Base-by-base conservation (phyloP, 768 basidiomycete species). In the Lentinula guzmanii region DNA sequence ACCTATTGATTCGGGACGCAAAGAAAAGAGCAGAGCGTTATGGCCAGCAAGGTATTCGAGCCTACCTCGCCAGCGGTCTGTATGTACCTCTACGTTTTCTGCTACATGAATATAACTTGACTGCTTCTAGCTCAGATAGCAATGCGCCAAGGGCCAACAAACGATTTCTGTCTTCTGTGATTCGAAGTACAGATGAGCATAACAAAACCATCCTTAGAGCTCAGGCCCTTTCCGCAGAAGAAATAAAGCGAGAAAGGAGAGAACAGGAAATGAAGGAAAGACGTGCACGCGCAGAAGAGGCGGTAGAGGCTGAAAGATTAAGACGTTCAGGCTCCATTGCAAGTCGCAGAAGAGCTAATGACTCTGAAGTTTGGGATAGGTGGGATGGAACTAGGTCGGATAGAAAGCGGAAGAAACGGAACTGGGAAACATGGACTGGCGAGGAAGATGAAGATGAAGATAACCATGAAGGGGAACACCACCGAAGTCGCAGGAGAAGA, bases 181-280 rank as follows among this genome's bases (percentile, higher is more conserved):
- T 99, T 61, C 86, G 88, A 66, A 94, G 85, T 65, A 97, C 97
- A 4, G 95, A 97, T 70, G 95, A 95, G 61, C 97, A 99, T 69
- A 99, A 99, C 73, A 86, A 89, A 74, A 86, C 90, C 11, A 78
- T 99, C 51, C 71, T 92, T 21, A 82, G 83, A 60, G 82, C 89
- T 28, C 90, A 92, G 72, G 87, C 87, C 0, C 70, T 76, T 11
- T 88, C 90, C 37, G 87, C 89, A 1, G 81, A 89, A 65, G 90
- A 91, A 65, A 76, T 86, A n/a, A 87, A 90, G 61, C 75, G 75
- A 31, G 86, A 86, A 64, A 74, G 85, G 28, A 81, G 86, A n/a
- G 89, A 89, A 62, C 78, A 82, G 63, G 86, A 89, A 69, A 76
- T 83, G 62, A 76, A 68, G 51, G 87, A 90, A 65, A 74, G 89